Evolutionary conservation across 805 yeast genomes (phyloP).

Genomic region (Yamadazyma ubonensis): DNA sequence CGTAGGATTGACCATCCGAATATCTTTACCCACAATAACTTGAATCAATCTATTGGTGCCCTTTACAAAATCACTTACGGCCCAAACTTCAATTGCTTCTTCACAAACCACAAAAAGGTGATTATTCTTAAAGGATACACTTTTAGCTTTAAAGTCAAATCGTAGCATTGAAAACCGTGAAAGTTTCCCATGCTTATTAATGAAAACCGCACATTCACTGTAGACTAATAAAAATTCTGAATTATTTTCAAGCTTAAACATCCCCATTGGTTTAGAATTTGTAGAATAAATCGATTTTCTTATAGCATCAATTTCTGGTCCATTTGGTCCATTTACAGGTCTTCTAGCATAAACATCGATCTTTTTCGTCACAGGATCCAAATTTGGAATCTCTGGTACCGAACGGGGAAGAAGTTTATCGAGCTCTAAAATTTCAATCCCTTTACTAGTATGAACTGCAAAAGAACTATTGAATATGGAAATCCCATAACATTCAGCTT

Average conservation of each 20-base stretch:
- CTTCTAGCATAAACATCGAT: conserved; percentile 32
- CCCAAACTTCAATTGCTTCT: conserved; percentile 70
- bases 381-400: conserved; percentile 50
- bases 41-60: conserved; percentile 55
- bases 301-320: conserved; percentile 35
- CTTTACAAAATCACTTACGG: conserved; percentile 46
- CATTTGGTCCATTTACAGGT: conserved; percentile 5
- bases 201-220: conserved; percentile 66
- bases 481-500: conserved; percentile 58
- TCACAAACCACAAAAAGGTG: conserved; percentile 51
- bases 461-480: conserved; percentile 65
- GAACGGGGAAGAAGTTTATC: conserved; percentile 57
- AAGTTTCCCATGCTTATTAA: conserved; percentile 57
- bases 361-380: conserved; percentile 15
- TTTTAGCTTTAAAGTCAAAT: conserved; percentile 42
- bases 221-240: conserved; percentile 62
- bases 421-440: conserved; percentile 63
- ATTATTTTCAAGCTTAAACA: conserved; percentile 57
- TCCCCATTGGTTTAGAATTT: conserved; percentile 54
- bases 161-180: conserved; percentile 43
- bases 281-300: conserved; percentile 39
- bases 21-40: conserved; percentile 69
- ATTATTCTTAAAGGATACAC: conserved; percentile 33
- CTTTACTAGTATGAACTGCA: conserved; percentile 64
- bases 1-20: conserved; percentile 30